These are phyloP conservation scores for Punctularia strigosozonata DNA, from an alignment of 768 basidiomycete genomes.

Conservation along the genomic window DNA sequence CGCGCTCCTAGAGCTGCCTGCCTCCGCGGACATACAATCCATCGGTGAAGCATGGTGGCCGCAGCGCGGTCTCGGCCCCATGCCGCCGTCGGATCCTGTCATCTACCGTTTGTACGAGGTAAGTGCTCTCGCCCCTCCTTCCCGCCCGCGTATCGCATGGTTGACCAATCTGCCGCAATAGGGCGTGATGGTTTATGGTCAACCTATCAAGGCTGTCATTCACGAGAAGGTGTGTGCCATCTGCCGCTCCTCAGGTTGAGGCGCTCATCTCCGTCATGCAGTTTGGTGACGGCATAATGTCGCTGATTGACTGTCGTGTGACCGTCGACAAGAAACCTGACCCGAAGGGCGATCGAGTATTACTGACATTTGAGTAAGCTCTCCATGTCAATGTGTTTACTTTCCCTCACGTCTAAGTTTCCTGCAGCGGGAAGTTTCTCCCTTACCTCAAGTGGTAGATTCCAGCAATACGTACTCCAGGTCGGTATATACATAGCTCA, in stretches of 20 bases:
- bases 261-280: not conserved
- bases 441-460: slow-evolving; percentile 65
- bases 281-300: slow-evolving; percentile 87
- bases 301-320: slow-evolving; percentile 77
- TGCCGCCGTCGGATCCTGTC: slow-evolving; percentile 69
- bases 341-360: slow-evolving; percentile 69
- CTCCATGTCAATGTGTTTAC: too few species aligned
- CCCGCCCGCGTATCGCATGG: too few species aligned
- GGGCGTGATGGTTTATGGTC: slow-evolving; percentile 68
- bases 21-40: slow-evolving; percentile 23
- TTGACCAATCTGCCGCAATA: too few species aligned
- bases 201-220: slow-evolving; percentile 71
- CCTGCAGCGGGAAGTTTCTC: slow-evolving; percentile 60
- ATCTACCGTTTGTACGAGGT: slow-evolving; percentile 79
- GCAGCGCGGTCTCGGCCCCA: slow-evolving; percentile 50
- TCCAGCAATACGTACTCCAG: too few species aligned
- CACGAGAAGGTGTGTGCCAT: slow-evolving; percentile 68
- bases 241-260: too few species aligned
- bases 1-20: slow-evolving; percentile 33
- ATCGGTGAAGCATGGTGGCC: slow-evolving; percentile 67
- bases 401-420: slow-evolving; percentile 1
- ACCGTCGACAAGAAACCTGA: slow-evolving; percentile 56
- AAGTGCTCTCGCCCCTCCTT: too few species aligned
- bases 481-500: too few species aligned
- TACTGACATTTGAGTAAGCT: slow-evolving; percentile 76